Evolutionary conservation across 2,329 filamentous ascomycete genomes (phyloP).

Genomic region (Penicillium rolfsii): DNA sequence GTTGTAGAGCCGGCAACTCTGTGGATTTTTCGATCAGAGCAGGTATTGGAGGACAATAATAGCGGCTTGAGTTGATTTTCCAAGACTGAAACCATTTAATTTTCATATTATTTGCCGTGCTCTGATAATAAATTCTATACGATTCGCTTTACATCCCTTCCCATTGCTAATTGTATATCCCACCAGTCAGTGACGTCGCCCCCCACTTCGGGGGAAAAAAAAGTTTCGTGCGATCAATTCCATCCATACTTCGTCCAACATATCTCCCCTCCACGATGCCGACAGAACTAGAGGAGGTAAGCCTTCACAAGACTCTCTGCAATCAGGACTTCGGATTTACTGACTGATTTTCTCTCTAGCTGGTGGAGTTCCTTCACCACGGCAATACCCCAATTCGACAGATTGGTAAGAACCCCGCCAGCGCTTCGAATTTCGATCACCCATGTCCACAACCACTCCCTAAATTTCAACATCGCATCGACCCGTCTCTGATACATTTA

Average conservation of each 20-base stretch:
- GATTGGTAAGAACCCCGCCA: conserved; percentile 58
- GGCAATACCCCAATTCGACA: conserved; percentile 88
- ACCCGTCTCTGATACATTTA: background rate
- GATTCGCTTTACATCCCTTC: background rate
- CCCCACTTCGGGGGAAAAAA: conserved; percentile 24
- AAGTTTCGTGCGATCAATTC: conserved; percentile 16
- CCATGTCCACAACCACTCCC: background rate
- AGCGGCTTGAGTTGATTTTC: too few species aligned
- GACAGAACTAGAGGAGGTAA: conserved; percentile 75
- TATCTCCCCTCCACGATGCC: conserved; percentile 59
- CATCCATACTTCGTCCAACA: conserved; percentile 2
- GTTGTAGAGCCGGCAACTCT: background rate
- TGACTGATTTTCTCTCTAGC: conserved; percentile 10
- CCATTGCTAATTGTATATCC: background rate
- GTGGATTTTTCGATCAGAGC: background rate
- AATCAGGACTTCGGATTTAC: background rate
- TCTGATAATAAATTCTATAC: background rate
- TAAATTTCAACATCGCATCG: background rate
- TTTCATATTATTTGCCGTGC: background rate
- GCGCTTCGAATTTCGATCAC: background rate
- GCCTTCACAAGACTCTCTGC: conserved; percentile 7
- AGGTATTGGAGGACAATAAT: background rate
- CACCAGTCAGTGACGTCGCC: conserved; percentile 2
- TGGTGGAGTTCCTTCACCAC: conserved; percentile 86
- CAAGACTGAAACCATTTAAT: background rate